Base-by-base conservation (phyloP, 1,284 basidiomycete species). In the Gomphus bonarii region DNA sequence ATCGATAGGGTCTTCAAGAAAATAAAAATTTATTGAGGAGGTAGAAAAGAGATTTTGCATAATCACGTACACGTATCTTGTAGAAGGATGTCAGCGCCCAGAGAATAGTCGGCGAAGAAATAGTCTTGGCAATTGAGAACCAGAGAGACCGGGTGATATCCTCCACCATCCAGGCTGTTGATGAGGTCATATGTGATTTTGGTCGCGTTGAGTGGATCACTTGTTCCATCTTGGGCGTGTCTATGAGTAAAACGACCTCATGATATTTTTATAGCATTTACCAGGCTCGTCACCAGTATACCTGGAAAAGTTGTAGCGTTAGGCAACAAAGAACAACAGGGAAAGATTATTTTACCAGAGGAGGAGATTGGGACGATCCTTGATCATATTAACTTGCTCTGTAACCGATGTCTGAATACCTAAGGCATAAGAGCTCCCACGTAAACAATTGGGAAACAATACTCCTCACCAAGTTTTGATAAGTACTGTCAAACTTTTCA, bases 111-210 rank as follows among this genome's bases (percentile, higher is more conserved):
- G 43, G 73, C 70, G 70, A 82, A 88, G 62, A 76, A 75, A 65
- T 81, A 88, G 67, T 88, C 74, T 63, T 85, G 67, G 70, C 87
- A 88, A 64, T 89, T 88, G 36, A 88, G 73, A 5, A 86, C 84
- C 1, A 88, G 73, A 0, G 84, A 85, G 36, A 88, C 79, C 0
- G 85, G 86, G 63, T 88, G 86, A 63, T 88, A 89, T 3, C 57
- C 57, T 25, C 54, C 54, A 2, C 80, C 79, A 50, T 89, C 86
- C 11, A 87, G 69, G 3, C 75, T 73, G 58, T 80, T 79, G 62
- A 90, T 86, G n/a, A 82, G 70, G 61, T 83, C 78, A 56, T 82
- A 82, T 0, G 84, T 68, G 38, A 67, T 68, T 1, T 69, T 62
- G 0, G 85, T 83, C 1, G 82, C 82, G 61, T 81, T 75, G 33